These are phyloP conservation scores for Strobilomyces dryophilus DNA, from an alignment of 768 basidiomycete genomes.

Conservation along the genomic window DNA sequence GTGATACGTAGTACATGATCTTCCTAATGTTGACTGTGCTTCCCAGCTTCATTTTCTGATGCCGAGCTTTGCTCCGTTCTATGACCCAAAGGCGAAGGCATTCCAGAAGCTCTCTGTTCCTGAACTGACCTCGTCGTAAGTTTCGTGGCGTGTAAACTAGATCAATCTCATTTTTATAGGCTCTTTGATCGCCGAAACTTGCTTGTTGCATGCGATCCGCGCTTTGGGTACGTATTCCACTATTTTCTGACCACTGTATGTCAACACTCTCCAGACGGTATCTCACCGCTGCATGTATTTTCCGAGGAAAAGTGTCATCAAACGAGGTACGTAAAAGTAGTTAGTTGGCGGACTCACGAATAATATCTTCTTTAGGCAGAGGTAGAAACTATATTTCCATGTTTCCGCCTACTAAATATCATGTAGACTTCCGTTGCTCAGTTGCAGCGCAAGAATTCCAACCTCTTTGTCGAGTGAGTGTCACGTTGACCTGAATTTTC, in stretches of 20 bases:
- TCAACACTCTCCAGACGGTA: conserved; percentile 53
- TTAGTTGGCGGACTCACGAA: neutral
- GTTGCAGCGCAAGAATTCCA: conserved; percentile 71
- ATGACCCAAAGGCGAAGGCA: conserved; percentile 55
- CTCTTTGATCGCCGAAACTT: conserved; percentile 78
- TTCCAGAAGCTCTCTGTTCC: conserved; percentile 60
- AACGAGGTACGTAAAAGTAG: conserved; percentile 57
- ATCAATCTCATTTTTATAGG: conserved; percentile 32
- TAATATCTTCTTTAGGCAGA: conserved; percentile 41
- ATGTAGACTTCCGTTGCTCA: conserved; percentile 63
- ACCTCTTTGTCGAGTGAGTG: conserved; percentile 74
- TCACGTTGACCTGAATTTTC: neutral
- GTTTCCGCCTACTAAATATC: conserved; percentile 2
- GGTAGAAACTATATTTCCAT: conserved; percentile 34
- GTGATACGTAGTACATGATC: conserved; percentile 17
- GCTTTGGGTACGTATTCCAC: conserved; percentile 49
- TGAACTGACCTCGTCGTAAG: conserved; percentile 74
- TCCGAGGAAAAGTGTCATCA: conserved; percentile 78
- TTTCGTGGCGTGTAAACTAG: neutral
- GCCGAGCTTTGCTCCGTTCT: conserved; percentile 91
- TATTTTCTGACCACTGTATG: neutral
- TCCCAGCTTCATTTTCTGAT: conserved; percentile 91
- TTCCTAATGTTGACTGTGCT: neutral
- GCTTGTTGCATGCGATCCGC: conserved; percentile 80
- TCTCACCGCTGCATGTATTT: conserved; percentile 83